Conservation (phyloP, 495 filamentous ascomycete species). For the Xylaria venustula region DNA sequence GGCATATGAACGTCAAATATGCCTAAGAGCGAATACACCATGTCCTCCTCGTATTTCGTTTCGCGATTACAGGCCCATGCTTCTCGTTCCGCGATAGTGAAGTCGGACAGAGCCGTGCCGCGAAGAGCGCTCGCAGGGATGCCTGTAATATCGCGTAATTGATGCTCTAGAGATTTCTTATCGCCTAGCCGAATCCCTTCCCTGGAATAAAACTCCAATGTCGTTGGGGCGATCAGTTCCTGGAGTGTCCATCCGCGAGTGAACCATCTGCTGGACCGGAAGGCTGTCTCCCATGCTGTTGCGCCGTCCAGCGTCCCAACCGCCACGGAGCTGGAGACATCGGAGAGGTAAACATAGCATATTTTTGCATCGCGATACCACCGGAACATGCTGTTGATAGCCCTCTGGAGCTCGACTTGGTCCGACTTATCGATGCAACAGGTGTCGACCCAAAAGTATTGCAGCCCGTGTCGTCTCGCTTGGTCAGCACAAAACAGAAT, state of each 20-base stretch:
- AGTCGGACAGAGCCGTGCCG: constrained; percentile 4
- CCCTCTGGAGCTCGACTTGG: neutral
- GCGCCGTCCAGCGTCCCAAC: neutral
- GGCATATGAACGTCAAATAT: neutral
- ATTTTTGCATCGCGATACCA: constrained; percentile 12
- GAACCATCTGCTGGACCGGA: neutral
- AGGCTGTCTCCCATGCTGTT: neutral
- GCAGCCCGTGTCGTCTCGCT: constrained; percentile 4
- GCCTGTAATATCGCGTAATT: constrained; percentile 1
- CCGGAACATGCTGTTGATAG: constrained; percentile 39
- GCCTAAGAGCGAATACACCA: neutral
- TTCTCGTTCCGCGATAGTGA: constrained; percentile 1
- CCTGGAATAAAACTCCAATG: neutral
- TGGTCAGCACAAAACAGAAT: constrained; percentile 3
- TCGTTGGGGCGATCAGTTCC: neutral
- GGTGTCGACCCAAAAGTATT: constrained; percentile 16
- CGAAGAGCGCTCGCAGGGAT: constrained; percentile 1
- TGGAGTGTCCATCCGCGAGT: constrained; percentile 1
- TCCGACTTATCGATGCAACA: constrained; percentile 7
- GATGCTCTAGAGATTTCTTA: neutral
- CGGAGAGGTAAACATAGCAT: constrained; percentile 12
- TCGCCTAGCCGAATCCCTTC: neutral
- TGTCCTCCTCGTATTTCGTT: neutral
- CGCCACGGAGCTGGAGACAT: constrained; percentile 1
- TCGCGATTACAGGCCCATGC: neutral